Evolutionary conservation across 2,329 filamentous ascomycete species (phyloP), one percentile per base, ranked within the genome.

Genomic region (Colletotrichum lupini): DNA sequence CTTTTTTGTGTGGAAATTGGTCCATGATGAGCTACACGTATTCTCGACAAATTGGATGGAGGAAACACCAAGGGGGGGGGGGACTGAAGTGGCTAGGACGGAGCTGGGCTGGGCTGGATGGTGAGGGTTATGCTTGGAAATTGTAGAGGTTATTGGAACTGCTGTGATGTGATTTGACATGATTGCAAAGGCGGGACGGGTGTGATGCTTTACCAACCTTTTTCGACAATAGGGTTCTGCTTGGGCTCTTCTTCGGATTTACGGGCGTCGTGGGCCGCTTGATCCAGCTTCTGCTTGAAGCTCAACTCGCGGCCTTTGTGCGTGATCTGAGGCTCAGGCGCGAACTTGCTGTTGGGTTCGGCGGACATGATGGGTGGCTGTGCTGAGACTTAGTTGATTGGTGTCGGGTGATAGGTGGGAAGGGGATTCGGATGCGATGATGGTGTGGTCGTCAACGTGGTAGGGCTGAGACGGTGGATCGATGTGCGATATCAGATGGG

Each of bases 201-300:
- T 35, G 32, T 46, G 59, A 9, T 52, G 56, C 14, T 7, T 16
- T 26, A 49, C 79, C 37, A 77, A 85, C 86, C 85, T 80, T 86
- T 87, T 63, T 86, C 83, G 8, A 86, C 72, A 3, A 87, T 77
- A 0, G 81, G 80, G 61, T 85, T 81, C 5, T 79, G 76, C 46
- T 79, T 66, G 12, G 67, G 67, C n/a, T 74, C 71, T 9, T 71
- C 78, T 22, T 74, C 67, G 2, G 79, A 79, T 19, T 77, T 69
- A 11, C 80, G 80, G 12, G 80, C 79, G 49, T 82, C 81, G 16
- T 78, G 72, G 2, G 86, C 86, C 16, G 80, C 82, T 57, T 82
- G 77, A 76, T 87, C 86, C 1, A 88, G 83, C 76, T 84, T 81
- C 42, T 83, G 75, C 78, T 88, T 88, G 81, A 83, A 86, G 59